Conservation (phyloP, 495 filamentous ascomycete genomes). For the Penicillium cataractarum region DNA sequence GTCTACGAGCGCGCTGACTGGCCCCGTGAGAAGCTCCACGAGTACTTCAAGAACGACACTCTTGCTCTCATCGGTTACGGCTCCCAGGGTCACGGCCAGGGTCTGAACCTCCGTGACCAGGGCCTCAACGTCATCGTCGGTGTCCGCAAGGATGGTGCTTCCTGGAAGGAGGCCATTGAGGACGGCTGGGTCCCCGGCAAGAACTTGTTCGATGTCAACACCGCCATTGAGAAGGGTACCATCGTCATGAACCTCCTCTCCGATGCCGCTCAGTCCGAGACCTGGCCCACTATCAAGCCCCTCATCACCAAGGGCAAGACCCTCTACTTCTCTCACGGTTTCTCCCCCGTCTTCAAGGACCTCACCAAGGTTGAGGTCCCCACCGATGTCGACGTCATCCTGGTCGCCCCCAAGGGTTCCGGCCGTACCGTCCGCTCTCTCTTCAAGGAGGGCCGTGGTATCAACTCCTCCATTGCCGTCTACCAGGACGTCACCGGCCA, state of each 20-base stretch:
- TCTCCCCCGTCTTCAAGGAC: slow-evolving; percentile 99
- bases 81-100: slow-evolving; percentile 98
- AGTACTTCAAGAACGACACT: slow-evolving; percentile 99
- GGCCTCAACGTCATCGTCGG: slow-evolving; percentile 98
- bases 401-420: slow-evolving; percentile 97
- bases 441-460: slow-evolving; percentile 96
- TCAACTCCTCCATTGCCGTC: slow-evolving; percentile 99
- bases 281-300: slow-evolving; percentile 97
- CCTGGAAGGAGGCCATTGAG: slow-evolving; percentile 95
- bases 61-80: slow-evolving; percentile 99
- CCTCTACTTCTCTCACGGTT: slow-evolving; percentile 99
- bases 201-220: slow-evolving; percentile 96
- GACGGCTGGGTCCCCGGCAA: slow-evolving; percentile 98
- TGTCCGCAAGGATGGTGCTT: slow-evolving; percentile 96
- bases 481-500: slow-evolving; percentile 98
- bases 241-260: slow-evolving; percentile 98
- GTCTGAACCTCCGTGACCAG: slow-evolving; percentile 98
- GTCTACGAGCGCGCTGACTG: slow-evolving; percentile 98
- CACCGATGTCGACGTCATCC: slow-evolving; percentile 95
- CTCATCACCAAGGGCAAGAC: slow-evolving; percentile 99
- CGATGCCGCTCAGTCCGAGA: slow-evolving; percentile 97
- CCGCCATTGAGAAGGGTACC: slow-evolving; percentile 90
- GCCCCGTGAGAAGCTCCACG: slow-evolving; percentile 97
- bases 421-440: slow-evolving; percentile 97
- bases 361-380: slow-evolving; percentile 98